Evolutionary conservation across 23 red algal species (phyloP).

Genomic region (Porphyridium purpureum): DNA sequence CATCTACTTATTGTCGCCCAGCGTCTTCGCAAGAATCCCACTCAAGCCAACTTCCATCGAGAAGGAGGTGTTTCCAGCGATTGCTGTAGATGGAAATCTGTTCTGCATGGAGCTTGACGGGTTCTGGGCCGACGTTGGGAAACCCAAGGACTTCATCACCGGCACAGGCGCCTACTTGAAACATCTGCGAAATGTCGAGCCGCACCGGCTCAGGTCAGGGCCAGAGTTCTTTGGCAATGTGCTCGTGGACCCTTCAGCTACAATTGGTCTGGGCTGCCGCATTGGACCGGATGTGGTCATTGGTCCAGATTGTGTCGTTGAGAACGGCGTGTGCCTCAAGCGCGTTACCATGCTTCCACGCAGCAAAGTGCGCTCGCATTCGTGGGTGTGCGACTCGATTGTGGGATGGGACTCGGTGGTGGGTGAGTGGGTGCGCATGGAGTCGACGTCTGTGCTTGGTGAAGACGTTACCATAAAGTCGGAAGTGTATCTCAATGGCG

Average conservation of each 20-base stretch:
- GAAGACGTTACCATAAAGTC: constrained; percentile 80
- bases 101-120: constrained; percentile 80
- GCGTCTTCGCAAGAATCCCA: constrained; percentile 60
- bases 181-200: constrained; percentile 9
- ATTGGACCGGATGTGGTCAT: constrained; percentile 94
- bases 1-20: constrained; percentile 76
- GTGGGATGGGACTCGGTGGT: constrained; percentile 77
- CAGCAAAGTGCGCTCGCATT: constrained; percentile 1
- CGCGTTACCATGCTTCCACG: constrained; percentile 37
- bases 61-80: constrained; percentile 85
- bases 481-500: constrained; percentile 72
- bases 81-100: constrained; percentile 67
- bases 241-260: constrained; percentile 50
- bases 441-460: constrained; percentile 67
- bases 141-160: constrained; percentile 80
- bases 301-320: constrained; percentile 64
- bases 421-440: constrained; percentile 78
- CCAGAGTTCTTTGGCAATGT: constrained; percentile 69
- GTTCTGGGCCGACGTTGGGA: constrained; percentile 94
- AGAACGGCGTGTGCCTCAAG: constrained; percentile 64
- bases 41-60: constrained; percentile 86
- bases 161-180: constrained; percentile 48
- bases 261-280: constrained; percentile 34
- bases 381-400: constrained; percentile 13
- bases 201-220: constrained; percentile 26